These are phyloP conservation scores for Coprinellus micaceus DNA, from an alignment of 768 basidiomycete genomes.

Conservation along the genomic window DNA sequence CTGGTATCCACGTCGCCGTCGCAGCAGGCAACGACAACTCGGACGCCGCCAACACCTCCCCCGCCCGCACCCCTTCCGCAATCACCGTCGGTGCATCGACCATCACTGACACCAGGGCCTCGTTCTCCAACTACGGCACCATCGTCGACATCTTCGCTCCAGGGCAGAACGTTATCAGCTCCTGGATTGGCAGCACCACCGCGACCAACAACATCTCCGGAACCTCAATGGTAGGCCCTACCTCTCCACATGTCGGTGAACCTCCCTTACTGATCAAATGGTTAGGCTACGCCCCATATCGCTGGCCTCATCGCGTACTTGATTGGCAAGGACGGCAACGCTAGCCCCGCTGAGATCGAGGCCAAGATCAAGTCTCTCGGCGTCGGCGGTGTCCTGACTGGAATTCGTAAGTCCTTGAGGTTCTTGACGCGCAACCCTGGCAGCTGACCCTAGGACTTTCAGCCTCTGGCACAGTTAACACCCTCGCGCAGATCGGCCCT, in stretches of 20 bases:
- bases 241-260: not conserved
- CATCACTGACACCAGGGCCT: conserved; percentile 31
- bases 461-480: conserved; percentile 1
- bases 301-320: conserved; percentile 35
- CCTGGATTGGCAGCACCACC: conserved; percentile 26
- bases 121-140: conserved; percentile 42
- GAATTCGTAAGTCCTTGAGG: conserved; percentile 23
- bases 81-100: conserved; percentile 38
- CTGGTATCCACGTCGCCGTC: conserved; percentile 29
- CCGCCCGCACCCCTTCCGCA: conserved; percentile 31
- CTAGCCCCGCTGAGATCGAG: conserved; percentile 25
- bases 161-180: conserved; percentile 29
- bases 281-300: conserved; percentile 31
- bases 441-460: not conserved
- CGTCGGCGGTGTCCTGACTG: conserved; percentile 21
- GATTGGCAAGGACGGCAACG: conserved; percentile 26
- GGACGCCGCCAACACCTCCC: conserved; percentile 30
- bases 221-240: conserved; percentile 23
- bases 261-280: not conserved
- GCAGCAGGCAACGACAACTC: conserved; percentile 34
- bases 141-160: conserved; percentile 41
- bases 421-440: not conserved
- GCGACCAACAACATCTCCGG: conserved; percentile 21
- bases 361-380: conserved; percentile 20
- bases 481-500: conserved; percentile 1